phyloP scores from a whole-genome alignment of 2,329 filamentous ascomycete species.

The Periconia digitata region DNA sequence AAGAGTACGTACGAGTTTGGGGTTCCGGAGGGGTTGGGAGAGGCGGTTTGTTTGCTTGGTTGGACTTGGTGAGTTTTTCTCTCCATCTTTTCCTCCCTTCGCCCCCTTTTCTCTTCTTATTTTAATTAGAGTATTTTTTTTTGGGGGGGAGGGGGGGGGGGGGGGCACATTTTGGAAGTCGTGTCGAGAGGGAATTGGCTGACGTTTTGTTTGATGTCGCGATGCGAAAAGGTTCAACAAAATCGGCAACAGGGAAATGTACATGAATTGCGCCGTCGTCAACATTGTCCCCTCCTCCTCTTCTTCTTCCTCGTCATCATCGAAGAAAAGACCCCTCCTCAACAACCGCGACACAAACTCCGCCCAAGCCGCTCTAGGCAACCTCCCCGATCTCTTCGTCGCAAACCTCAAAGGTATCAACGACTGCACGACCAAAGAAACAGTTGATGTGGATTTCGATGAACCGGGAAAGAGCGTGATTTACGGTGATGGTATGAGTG shows the following conservation, averaged over 20 bases:
- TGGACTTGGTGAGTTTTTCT: constrained; percentile 58
- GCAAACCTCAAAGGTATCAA: constrained; percentile 48
- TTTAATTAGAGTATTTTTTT: too few species aligned
- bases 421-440: constrained; percentile 43
- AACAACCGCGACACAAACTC: not conserved
- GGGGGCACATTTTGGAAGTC: too few species aligned
- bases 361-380: constrained; percentile 28
- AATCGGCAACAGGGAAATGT: constrained; percentile 78
- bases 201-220: not conserved
- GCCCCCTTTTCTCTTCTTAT: too few species aligned
- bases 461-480: constrained; percentile 44
- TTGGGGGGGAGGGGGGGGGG: not conserved
- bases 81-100: not conserved
- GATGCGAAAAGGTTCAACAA: constrained; percentile 59
- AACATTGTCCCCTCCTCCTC: constrained; percentile 61
- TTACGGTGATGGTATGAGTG: constrained; percentile 39
- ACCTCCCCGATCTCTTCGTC: constrained; percentile 47
- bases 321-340: constrained; percentile 40
- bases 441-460: constrained; percentile 44
- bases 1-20: constrained; percentile 63
- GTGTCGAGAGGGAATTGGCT: not conserved
- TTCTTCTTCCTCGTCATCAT: constrained; percentile 64
- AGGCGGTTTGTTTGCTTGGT: constrained; percentile 64
- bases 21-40: constrained; percentile 64
- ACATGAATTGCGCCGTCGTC: constrained; percentile 81